Percentiles rank a stretch among this genome's conserved stretches.
phyloP scores from a whole-genome alignment of 75 land plant species.

The Cryptomeria japonica region DNA sequence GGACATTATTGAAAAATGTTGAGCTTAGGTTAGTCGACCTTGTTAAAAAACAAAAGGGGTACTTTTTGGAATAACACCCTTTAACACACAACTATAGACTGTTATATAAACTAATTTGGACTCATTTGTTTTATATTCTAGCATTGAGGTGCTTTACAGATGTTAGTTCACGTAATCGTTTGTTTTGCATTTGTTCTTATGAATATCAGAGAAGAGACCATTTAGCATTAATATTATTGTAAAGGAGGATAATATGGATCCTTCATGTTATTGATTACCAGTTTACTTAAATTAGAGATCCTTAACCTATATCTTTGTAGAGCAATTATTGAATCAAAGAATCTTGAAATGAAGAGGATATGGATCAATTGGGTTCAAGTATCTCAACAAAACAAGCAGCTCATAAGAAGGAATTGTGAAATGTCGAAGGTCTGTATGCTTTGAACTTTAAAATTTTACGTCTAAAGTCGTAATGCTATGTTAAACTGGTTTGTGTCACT shows the following conservation, averaged over 20 bases:
- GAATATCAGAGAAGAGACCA: background rate
- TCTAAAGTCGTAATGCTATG: background rate
- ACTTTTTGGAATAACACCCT: background rate
- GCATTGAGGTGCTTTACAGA: background rate
- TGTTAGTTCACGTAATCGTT: background rate
- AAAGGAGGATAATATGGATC: background rate
- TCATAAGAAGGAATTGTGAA: background rate
- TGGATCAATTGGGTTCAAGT: background rate
- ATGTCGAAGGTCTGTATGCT: background rate
- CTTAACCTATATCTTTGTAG: background rate
- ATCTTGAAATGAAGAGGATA: constrained; percentile 3
- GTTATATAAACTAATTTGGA: background rate
- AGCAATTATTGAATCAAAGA: background rate
- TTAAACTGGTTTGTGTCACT: background rate
- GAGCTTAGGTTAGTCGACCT: no score
- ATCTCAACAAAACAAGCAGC: constrained; percentile 1
- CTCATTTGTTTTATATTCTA: background rate
- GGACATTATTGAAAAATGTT: no score
- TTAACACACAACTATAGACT: background rate
- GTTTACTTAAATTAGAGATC: background rate
- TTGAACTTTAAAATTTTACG: background rate
- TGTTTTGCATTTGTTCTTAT: background rate
- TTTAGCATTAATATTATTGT: background rate
- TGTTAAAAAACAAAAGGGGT: background rate
- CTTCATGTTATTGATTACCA: background rate